These are phyloP conservation scores for Colletotrichum cereale DNA, from an alignment of 2,329 filamentous ascomycete genomes.

Conservation along the genomic window DNA sequence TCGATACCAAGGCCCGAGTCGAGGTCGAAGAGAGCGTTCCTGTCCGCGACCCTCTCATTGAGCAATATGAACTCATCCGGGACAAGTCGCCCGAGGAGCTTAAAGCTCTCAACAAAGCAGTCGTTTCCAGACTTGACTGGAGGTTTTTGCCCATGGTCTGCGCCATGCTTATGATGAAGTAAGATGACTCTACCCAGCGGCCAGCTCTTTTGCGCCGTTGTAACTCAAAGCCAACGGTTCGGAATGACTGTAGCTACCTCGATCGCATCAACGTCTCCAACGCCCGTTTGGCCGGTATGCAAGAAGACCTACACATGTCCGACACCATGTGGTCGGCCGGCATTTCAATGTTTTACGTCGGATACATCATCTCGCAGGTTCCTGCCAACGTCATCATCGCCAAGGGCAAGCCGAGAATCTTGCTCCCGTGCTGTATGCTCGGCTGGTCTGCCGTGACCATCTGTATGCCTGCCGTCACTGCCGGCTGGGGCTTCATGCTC, in stretches of 20 bases:
- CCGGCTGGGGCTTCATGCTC: constrained; percentile 47
- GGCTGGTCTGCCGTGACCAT: constrained; percentile 58
- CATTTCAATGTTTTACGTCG: constrained; percentile 60
- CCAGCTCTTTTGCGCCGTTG: not conserved
- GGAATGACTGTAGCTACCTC: constrained; percentile 55
- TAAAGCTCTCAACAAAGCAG: constrained; percentile 42
- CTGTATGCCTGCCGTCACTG: constrained; percentile 56
- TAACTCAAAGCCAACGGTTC: not conserved
- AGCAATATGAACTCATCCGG: constrained; percentile 39
- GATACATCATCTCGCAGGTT: constrained; percentile 60
- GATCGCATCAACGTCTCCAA: constrained; percentile 65
- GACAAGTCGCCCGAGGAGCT: constrained; percentile 44
- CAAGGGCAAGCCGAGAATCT: constrained; percentile 50
- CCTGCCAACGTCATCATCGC: constrained; percentile 61
- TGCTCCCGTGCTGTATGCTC: constrained; percentile 55
- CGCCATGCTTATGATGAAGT: constrained; percentile 50
- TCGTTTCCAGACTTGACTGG: constrained; percentile 47
- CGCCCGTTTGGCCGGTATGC: constrained; percentile 53
- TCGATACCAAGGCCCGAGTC: constrained; percentile 26
- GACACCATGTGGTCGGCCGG: constrained; percentile 54
- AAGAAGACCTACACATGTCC: constrained; percentile 51
- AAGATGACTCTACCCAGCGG: constrained; percentile 14
- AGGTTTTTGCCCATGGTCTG: constrained; percentile 46
- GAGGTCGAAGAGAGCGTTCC: constrained; percentile 25
- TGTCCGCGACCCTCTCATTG: constrained; percentile 25